A percentile compares a stretch with the other conserved stretches of the same genome.
Evolutionary conservation across 2,329 filamentous ascomycete species (phyloP).

Genomic region (Aquanectria penicillioides): DNA sequence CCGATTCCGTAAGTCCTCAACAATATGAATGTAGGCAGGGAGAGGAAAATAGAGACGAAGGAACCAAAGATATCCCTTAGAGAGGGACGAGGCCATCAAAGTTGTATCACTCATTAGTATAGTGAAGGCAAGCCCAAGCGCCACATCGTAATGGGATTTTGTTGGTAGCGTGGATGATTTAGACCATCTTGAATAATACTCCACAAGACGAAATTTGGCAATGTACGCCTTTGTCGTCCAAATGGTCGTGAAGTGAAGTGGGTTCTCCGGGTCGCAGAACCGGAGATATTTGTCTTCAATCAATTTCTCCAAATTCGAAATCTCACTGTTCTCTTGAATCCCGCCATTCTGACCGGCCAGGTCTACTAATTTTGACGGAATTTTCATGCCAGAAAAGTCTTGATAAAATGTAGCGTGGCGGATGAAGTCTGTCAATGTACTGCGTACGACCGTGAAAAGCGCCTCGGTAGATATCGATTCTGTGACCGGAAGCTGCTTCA

Average conservation of each 20-base stretch:
- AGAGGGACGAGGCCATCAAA: conserved; percentile 43
- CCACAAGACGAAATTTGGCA: conserved; percentile 60
- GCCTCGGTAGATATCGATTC: conserved; percentile 51
- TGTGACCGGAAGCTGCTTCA: conserved; percentile 45
- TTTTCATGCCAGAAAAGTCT: conserved; percentile 46
- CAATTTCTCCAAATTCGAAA: not conserved
- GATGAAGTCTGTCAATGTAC: conserved; percentile 51
- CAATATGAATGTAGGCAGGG: conserved; percentile 52
- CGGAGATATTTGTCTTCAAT: conserved; percentile 58
- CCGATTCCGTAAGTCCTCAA: conserved; percentile 45
- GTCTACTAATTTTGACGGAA: conserved; percentile 18
- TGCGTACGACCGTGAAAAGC: conserved; percentile 52
- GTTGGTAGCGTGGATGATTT: conserved; percentile 35
- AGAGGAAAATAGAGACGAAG: conserved; percentile 51
- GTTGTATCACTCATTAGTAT: conserved; percentile 51
- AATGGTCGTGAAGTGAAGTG: conserved; percentile 53
- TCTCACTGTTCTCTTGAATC: not conserved
- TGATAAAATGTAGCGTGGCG: conserved; percentile 48
- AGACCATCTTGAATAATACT: conserved; percentile 52
- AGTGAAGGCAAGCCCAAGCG: conserved; percentile 43
- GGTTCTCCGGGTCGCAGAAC: conserved; percentile 49
- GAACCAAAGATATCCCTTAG: conserved; percentile 50
- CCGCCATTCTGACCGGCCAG: no score
- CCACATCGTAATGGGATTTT: conserved; percentile 42
- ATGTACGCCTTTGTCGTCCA: conserved; percentile 42